Evolutionary conservation across 2,329 filamentous ascomycete genomes (phyloP), one percentile per base, ranked within the genome.

Genomic region (Ophiostoma sp.): DNA sequence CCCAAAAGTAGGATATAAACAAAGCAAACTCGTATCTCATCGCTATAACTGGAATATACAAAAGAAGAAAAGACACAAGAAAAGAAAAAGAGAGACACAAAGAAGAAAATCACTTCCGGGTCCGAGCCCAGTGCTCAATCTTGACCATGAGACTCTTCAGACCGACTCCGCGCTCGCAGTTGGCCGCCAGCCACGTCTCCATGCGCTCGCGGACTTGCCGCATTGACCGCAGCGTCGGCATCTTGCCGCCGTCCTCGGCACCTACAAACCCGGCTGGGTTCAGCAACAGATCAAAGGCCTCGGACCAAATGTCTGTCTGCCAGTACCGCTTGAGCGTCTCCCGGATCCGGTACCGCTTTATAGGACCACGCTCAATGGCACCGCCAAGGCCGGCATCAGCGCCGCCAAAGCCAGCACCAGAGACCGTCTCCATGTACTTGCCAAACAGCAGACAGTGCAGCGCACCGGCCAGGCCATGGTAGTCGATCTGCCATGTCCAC

Each of bases 401-500:
- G 5, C 83, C 84, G 23, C 83, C 85, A 27, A 81, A 78, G 35
- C 69, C 64, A 75, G 85, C 82, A 75, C 80, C 84, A 48, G 69
- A 85, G 68, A 85, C 81, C 0, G 93, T 96, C 77, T 97, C 92
- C 76, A 99, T 95, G 80, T 98, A 98, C 77, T 92, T 93, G 11
- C 95, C 94, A 77, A 97, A 99, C 3, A 99, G 86, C 75, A 99
- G 86, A 62, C 88, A 90, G 80, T 99, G 93, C 4, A 98, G 83
- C 33, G 92, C 91, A 4, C 93, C 93, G 0, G 95, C 95, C 0
- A 97, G 85, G 15, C 95, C 95, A 79, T 96, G 92, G 76, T 98
- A 96, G 81, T 99, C 95, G 74, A 97, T 92, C 79, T 99, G 95
- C 83, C 93, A 97, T 1, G 94, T 98, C 95, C 95, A 99, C 0